Percentiles rank a stretch among this genome's conserved stretches.
phyloP scores from a whole-genome alignment of 257 asterid genomes.

The Linaria vulgaris region DNA sequence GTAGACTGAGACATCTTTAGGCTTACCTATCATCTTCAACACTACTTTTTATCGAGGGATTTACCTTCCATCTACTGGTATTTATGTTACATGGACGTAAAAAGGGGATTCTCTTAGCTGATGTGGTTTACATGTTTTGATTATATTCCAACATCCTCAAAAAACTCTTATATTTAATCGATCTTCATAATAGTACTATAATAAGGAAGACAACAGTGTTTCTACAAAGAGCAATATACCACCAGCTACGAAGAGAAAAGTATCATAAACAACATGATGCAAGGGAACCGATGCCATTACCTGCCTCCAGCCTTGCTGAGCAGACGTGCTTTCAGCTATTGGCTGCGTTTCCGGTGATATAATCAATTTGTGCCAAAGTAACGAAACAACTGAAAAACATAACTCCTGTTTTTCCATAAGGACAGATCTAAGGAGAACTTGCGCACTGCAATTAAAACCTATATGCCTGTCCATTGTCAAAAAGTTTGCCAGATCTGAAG shows the following conservation, averaged over 20 bases:
- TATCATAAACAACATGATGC: constrained; percentile 6
- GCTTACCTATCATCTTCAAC: too few species aligned
- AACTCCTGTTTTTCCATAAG: constrained; percentile 84
- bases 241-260: background rate
- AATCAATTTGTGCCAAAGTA: constrained; percentile 98
- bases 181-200: background rate
- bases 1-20: too few species aligned
- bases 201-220: constrained; percentile 2
- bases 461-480: constrained; percentile 87
- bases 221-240: background rate
- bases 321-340: constrained; percentile 93
- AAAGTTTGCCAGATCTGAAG: constrained; percentile 93
- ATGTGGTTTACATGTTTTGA: background rate
- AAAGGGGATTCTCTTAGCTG: background rate
- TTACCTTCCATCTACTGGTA: background rate
- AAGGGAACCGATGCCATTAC: constrained; percentile 36
- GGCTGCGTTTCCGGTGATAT: constrained; percentile 93
- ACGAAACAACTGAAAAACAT: constrained; percentile 91
- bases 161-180: background rate
- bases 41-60: too few species aligned
- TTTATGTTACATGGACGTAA: background rate
- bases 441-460: constrained; percentile 80
- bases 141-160: background rate
- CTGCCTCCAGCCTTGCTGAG: constrained; percentile 99
- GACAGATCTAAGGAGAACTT: constrained; percentile 76